A percentile compares a stretch with the other conserved stretches of the same genome.
Evolutionary conservation across 1,284 basidiomycete genomes (phyloP).

Genomic region (Clitocybe nebularis): DNA sequence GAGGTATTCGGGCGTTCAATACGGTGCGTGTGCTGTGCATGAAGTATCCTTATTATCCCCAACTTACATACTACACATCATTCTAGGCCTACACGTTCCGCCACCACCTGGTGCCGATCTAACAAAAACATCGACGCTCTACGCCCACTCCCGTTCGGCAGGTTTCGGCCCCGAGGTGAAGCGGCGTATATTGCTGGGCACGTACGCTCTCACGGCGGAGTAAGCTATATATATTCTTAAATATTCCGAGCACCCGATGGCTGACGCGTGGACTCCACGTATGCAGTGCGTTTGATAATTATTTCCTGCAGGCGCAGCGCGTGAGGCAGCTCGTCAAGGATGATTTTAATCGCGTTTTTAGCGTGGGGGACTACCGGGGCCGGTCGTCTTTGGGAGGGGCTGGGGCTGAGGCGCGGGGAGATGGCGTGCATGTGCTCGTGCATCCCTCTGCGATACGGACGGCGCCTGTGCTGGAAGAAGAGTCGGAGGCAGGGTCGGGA

Average conservation of each 20-base stretch:
- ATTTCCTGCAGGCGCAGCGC: constrained; percentile 88
- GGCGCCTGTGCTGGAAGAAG: constrained; percentile 54
- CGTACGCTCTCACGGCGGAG: constrained; percentile 91
- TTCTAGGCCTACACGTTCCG: constrained; percentile 44
- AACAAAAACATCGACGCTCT: constrained; percentile 45
- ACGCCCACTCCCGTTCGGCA: constrained; percentile 55
- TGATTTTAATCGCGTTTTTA: constrained; percentile 77
- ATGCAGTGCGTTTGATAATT: constrained; percentile 93
- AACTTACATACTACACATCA: not conserved
- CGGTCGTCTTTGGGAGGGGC: too few relatives aligned
- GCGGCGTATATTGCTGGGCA: constrained; percentile 87
- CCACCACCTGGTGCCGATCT: constrained; percentile 38
- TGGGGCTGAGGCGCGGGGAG: constrained; percentile 8
- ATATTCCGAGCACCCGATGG: constrained; percentile 2
- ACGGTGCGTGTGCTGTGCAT: constrained; percentile 51
- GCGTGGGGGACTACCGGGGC: constrained; percentile 47
- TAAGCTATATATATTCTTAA: constrained; percentile 35
- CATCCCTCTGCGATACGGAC: constrained; percentile 83
- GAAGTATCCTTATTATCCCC: not conserved
- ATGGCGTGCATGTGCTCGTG: constrained; percentile 76
- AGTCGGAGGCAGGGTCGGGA: constrained; percentile 13
- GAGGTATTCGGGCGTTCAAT: constrained; percentile 83
- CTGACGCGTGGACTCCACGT: not conserved
- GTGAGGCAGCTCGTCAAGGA: constrained; percentile 68
- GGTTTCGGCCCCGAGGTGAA: constrained; percentile 86